Base-by-base conservation (phyloP, 2,329 filamentous ascomycete genomes). In the Mycocentrospora acerina region DNA sequence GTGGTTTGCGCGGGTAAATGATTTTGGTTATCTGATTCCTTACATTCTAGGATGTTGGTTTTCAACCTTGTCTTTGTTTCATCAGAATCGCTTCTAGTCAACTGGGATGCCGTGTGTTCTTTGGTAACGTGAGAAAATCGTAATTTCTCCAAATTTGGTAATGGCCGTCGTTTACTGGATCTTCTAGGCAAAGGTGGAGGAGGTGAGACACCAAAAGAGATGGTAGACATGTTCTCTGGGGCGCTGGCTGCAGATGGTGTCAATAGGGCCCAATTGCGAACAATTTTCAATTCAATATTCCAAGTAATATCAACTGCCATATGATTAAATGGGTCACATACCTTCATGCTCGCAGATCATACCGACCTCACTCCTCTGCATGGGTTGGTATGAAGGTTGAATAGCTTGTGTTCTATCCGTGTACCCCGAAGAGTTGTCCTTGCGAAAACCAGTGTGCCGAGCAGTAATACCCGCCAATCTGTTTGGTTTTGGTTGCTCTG, bases 121-220 rank as follows among this genome's bases (percentile, higher is more conserved):
- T 40, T 39, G 11, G 62, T 57, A 17, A 63, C 48, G 13, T 46
- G 47, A 29, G 55, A 57, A 4, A 55, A 14, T 14, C 53, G 53
- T 32, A 59, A 53, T 7, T 42, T 27, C 14, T 49, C 46, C 6
- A 31, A 25, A 11, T 45, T 46, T 16, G 42, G 32, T 10, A 47
- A 39, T 12, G 58, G 68, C 19, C 67, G 56, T 29, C 70, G 57
- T 47, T 71, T 72, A 32, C 70, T 65, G 19, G 70, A 72, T 37
- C 67, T 67, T 22, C 63, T 66, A 1, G 70, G 71, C 15, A 72
- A 29, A 3, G 55, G 59, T 8, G 70, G 70, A 37, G 61, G 54
- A 27, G 50, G 47, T 22, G 41, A 22, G 19, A 5, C 9, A 9
- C 9, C 9, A 22, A 5, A n/a, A n/a, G n/a, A n/a, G n/a, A n/a